A percentile compares a stretch with the other conserved stretches of the same genome.
Conservation (phyloP, 352 stramenopile genomes). For the Phytophthora fragariae region DNA sequence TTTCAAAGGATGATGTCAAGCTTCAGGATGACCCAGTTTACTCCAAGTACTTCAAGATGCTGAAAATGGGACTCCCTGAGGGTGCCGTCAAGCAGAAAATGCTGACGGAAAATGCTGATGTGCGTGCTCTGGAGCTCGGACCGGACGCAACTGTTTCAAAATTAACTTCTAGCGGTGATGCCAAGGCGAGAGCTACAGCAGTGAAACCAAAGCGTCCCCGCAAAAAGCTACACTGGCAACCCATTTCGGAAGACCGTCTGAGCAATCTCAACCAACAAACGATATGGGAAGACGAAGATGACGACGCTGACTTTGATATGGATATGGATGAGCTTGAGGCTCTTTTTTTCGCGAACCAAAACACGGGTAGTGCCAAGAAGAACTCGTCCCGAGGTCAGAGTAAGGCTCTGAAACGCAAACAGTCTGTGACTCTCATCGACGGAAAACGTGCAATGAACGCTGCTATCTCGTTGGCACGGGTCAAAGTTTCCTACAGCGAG, state of each 20-base stretch:
- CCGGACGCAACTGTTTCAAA: slow-evolving; percentile 62
- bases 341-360: slow-evolving; percentile 83
- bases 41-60: slow-evolving; percentile 95
- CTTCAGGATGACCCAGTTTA: slow-evolving; percentile 72
- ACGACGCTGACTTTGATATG: slow-evolving; percentile 82
- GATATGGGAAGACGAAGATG: slow-evolving; percentile 85
- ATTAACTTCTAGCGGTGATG: slow-evolving; percentile 22
- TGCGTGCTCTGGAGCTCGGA: slow-evolving; percentile 69
- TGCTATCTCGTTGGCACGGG: slow-evolving; percentile 95
- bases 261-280: slow-evolving; percentile 74
- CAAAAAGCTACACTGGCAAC: slow-evolving; percentile 92
- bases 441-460: slow-evolving; percentile 98
- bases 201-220: slow-evolving; percentile 49
- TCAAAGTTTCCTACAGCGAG: slow-evolving; percentile 94
- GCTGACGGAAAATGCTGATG: slow-evolving; percentile 56
- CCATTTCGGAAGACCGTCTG: slow-evolving; percentile 85
- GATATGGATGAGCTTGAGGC: slow-evolving; percentile 91
- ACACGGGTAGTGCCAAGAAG: slow-evolving; percentile 60
- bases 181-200: slow-evolving; percentile 16
- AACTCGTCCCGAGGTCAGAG: slow-evolving; percentile 31
- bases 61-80: slow-evolving; percentile 92
- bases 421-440: slow-evolving; percentile 94
- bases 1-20: slow-evolving; percentile 40
- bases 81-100: slow-evolving; percentile 91
- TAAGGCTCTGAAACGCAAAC: slow-evolving; percentile 73